Evolutionary conservation across 2,329 filamentous ascomycete genomes (phyloP).

Genomic region (Alternaria triticina): DNA sequence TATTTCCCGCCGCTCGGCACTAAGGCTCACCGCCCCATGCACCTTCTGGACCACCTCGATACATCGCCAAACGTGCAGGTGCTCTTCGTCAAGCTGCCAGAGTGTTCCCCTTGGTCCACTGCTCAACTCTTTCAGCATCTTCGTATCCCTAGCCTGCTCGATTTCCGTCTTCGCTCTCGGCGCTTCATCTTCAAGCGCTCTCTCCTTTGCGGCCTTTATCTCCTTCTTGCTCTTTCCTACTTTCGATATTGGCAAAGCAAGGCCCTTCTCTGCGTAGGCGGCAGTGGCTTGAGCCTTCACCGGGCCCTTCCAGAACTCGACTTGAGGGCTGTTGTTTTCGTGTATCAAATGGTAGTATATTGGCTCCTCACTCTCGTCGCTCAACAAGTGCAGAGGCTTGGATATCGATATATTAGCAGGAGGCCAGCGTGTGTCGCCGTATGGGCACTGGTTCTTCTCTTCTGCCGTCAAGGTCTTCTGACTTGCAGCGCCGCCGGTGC

Average conservation of each 20-base stretch:
- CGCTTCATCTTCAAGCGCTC: background rate
- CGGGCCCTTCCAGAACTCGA: slow-evolving; percentile 3
- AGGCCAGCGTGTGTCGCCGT: slow-evolving; percentile 6
- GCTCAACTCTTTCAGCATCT: slow-evolving; percentile 4
- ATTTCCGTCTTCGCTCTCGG: background rate
- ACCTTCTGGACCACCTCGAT: slow-evolving; percentile 6
- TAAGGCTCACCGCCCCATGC: background rate
- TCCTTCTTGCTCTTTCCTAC: background rate
- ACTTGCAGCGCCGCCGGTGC: background rate
- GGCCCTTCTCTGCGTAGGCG: background rate
- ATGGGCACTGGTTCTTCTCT: background rate
- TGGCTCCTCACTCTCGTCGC: background rate
- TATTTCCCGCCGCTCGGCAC: background rate
- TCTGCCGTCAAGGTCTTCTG: background rate
- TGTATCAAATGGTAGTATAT: slow-evolving; percentile 10
- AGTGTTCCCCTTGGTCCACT: slow-evolving; percentile 2
- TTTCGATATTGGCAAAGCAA: background rate
- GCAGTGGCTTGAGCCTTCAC: background rate
- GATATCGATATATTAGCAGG: background rate
- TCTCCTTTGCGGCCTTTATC: background rate
- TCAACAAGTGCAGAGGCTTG: background rate
- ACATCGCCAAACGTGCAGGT: background rate
- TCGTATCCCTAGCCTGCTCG: background rate
- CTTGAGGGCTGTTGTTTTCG: slow-evolving; percentile 1
- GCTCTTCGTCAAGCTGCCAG: slow-evolving; percentile 3